Base-by-base conservation (phyloP, 2,329 filamentous ascomycete genomes). In the Penicillium sp. region DNA sequence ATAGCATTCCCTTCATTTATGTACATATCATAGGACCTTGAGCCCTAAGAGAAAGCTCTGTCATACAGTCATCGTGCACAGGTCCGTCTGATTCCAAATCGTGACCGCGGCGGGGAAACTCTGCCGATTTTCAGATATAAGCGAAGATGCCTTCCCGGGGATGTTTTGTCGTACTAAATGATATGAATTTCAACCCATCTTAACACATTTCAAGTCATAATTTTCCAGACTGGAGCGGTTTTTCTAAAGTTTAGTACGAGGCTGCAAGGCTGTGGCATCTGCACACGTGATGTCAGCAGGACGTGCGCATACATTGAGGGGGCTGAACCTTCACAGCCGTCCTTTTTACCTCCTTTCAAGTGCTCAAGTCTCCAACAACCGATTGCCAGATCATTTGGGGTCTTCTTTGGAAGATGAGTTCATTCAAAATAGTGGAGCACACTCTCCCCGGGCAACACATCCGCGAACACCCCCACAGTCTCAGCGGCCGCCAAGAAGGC, bases 381-480 rank as follows among this genome's bases (percentile, higher is more conserved):
- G 14, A 14, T 27, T 46, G 14, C 7, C 4, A n/a, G 31, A 14
- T 31, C 7, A 44, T 27, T 24, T 27, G 13, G 24, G 1, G 5
- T 44, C 7, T 44, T 3, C 19, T 44, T 6, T 27, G 31, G 7
- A 14, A 3, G 5, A 19, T 35, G 46, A 33, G 24, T 19, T 40
- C 58, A n/a, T 66, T 83, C 69, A 69, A 69, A 6, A 68, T 84
- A 50, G 69, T 79, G 19, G 79, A 84, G 64, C 83, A 85, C 65
- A 71, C 72, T 31, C 58, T 84, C 52, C 77, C 73, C 56, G 78
- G 77, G 49, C 76, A 79, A 55, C 81, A 85, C 62, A 84, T 85
- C 55, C 79, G 83, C 58, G 78, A 82, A 59, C 84, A 82, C 59
- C 77, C 81, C n/a, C 72, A 78, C 49, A 76, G 80, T 10, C 80